phyloP scores from a whole-genome alignment of 2,329 filamentous ascomycete species.

The Cordyceps farinosa region DNA sequence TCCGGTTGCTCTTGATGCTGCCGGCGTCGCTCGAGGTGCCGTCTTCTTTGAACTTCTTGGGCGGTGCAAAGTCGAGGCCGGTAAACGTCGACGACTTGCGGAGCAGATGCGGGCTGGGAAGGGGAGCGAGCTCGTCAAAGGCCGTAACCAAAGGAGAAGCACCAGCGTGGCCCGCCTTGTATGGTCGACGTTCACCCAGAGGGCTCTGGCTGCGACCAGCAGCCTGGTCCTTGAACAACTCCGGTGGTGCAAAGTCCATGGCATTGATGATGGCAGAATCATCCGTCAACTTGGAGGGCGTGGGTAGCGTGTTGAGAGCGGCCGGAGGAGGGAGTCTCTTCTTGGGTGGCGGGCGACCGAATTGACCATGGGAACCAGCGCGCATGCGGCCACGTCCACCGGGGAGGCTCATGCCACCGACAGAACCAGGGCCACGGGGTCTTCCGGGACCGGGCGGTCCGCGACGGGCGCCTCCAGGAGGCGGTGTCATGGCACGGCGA shows the following conservation, averaged over 20 bases:
- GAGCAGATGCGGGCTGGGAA: constrained; percentile 81
- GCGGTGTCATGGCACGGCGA: constrained; percentile 93
- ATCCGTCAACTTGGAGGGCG: constrained; percentile 78
- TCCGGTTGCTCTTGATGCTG: constrained; percentile 60
- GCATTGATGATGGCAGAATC: constrained; percentile 66
- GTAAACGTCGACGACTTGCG: constrained; percentile 78
- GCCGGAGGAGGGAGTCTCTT: constrained; percentile 64
- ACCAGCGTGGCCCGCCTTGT: constrained; percentile 66
- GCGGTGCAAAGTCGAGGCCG: constrained; percentile 74
- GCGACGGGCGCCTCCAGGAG: constrained; percentile 57
- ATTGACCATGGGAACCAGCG: constrained; percentile 40
- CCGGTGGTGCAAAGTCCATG: constrained; percentile 83
- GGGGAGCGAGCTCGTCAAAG: constrained; percentile 78
- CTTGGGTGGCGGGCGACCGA: constrained; percentile 41
- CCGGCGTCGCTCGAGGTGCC: constrained; percentile 63
- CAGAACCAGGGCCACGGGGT: constrained; percentile 29
- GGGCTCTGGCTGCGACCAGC: constrained; percentile 66
- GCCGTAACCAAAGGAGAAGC: constrained; percentile 77
- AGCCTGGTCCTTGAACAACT: constrained; percentile 61
- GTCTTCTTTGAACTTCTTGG: constrained; percentile 65
- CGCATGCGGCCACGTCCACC: constrained; percentile 52
- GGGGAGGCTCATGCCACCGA: constrained; percentile 19
- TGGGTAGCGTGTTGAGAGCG: constrained; percentile 73
- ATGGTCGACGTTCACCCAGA: constrained; percentile 64
- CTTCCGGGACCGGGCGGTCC: constrained; percentile 49